Conservation (phyloP, 768 basidiomycete genomes). For the Psilocybe tampanensis region DNA sequence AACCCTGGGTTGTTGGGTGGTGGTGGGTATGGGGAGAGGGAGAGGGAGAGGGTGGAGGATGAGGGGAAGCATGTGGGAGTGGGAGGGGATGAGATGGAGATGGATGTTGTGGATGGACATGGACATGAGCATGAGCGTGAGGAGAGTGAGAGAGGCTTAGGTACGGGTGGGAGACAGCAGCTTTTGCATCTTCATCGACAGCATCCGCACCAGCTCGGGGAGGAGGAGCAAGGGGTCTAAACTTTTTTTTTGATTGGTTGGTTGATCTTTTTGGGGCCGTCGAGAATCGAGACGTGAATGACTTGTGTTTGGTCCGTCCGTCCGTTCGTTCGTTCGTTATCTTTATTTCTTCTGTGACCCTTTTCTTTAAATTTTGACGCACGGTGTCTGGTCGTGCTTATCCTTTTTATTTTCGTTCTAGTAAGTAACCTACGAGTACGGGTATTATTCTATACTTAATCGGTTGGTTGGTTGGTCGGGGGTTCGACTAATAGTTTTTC, state of each 20-base stretch:
- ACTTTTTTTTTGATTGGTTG: too few relatives aligned
- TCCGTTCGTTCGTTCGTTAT: background rate
- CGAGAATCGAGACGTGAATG: background rate
- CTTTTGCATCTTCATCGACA: background rate
- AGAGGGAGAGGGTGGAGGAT: background rate
- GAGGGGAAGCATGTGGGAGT: conserved; percentile 1
- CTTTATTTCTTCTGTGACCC: background rate
- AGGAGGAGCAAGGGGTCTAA: background rate
- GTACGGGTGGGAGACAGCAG: background rate
- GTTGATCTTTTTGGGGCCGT: background rate
- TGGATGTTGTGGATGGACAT: conserved; percentile 9
- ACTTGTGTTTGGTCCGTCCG: background rate
- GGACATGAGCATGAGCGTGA: background rate
- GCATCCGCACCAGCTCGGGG: background rate
- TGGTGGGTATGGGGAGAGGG: conserved; percentile 3
- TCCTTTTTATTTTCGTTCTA: too few relatives aligned
- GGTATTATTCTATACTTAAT: too few relatives aligned
- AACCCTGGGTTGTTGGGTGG: conserved; percentile 60
- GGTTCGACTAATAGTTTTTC: too few relatives aligned
- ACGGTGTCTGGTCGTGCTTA: too few relatives aligned
- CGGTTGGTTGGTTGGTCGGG: too few relatives aligned
- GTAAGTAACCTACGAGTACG: too few relatives aligned
- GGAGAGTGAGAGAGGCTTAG: background rate
- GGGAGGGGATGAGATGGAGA: conserved; percentile 12
- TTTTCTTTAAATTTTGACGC: too few relatives aligned